Conservation (phyloP, 1,139 yeast genomes). For the Candida dubliniensis region DNA sequence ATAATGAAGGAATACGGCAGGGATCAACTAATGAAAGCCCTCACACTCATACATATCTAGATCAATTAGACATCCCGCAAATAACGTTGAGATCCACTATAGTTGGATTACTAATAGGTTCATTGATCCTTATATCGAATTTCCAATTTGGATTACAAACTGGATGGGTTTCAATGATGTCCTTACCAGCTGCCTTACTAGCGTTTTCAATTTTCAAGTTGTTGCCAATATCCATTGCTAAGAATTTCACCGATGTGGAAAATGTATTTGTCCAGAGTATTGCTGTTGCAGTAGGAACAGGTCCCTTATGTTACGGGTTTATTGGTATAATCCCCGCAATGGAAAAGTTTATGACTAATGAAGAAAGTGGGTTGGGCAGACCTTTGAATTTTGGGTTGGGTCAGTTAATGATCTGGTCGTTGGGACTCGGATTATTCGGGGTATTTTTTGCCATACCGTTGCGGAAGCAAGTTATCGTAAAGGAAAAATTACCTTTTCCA, state of each 20-base stretch:
- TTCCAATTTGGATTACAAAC: conserved; percentile 96
- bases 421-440: conserved; percentile 88
- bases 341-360: conserved; percentile 76
- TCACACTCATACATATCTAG: conserved; percentile 8
- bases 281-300: conserved; percentile 96
- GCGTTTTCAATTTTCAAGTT: conserved; percentile 80
- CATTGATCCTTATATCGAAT: conserved; percentile 79
- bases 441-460: conserved; percentile 92
- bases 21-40: not conserved
- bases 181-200: conserved; percentile 87
- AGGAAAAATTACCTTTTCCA: conserved; percentile 86
- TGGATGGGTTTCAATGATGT: conserved; percentile 99
- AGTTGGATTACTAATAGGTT: conserved; percentile 76
- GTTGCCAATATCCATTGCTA: conserved; percentile 35
- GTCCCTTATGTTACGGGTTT: conserved; percentile 91
- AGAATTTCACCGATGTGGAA: conserved; percentile 80
- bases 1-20: not conserved
- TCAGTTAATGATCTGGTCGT: conserved; percentile 76
- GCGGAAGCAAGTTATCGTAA: conserved; percentile 78
- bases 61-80: conserved; percentile 52
- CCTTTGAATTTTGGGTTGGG: conserved; percentile 37
- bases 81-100: conserved; percentile 70
- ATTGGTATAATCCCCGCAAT: conserved; percentile 98
- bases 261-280: conserved; percentile 90
- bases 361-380: conserved; percentile 67